Evolutionary conservation across 805 yeast genomes (phyloP).

Genomic region (Saccharomyces kudriavzevii): DNA sequence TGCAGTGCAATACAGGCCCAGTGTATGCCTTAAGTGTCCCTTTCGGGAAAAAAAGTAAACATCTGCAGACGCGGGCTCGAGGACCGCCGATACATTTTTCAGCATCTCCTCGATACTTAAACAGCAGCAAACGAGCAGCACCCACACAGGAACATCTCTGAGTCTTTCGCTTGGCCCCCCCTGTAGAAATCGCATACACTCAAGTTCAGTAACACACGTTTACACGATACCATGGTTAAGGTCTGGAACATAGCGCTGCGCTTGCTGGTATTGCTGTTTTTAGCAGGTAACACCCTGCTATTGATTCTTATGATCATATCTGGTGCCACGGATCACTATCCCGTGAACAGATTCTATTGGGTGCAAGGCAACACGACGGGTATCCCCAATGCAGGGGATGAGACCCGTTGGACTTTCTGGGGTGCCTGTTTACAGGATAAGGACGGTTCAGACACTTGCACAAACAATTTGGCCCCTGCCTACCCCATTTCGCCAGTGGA

Average conservation of each 20-base stretch:
- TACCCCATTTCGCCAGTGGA: conserved; percentile 68
- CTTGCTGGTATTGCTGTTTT: conserved; percentile 20
- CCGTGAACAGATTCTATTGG: conserved; percentile 64
- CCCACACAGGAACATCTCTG: not conserved
- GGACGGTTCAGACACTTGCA: conserved; percentile 15
- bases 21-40: not conserved
- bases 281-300: conserved; percentile 38
- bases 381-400: conserved; percentile 40
- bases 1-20: not conserved
- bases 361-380: conserved; percentile 56
- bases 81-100: not conserved
- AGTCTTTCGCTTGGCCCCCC: not conserved
- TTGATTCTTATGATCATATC: conserved; percentile 55
- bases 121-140: not conserved
- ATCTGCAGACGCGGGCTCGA: not conserved
- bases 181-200: not conserved
- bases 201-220: not conserved
- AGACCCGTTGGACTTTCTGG: conserved; percentile 80
- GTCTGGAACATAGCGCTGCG: conserved; percentile 4
- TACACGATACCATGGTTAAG: not conserved
- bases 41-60: not conserved
- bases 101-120: not conserved
- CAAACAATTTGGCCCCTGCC: conserved; percentile 45
- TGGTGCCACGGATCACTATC: conserved; percentile 51
- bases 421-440: conserved; percentile 43